Evolutionary conservation across 768 basidiomycete genomes (phyloP), one percentile per base, ranked within the genome.

Genomic region (Lactarius quietus): DNA sequence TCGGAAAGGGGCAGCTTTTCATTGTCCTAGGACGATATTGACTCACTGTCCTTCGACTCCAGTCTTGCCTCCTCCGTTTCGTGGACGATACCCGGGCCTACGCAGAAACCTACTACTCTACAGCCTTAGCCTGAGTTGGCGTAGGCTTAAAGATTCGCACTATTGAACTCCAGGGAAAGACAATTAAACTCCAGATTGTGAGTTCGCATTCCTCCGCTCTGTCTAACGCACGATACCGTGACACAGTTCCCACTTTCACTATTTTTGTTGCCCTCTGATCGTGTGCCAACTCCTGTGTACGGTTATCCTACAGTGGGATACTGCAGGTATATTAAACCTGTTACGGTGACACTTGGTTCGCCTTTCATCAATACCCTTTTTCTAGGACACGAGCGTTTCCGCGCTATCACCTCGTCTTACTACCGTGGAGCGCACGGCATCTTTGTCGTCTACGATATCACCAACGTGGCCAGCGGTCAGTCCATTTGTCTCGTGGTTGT

Each of bases 71-170:
- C 68, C 83, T 93, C 70, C 93, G 93, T 75, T 94, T 94, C 73
- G 91, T 91, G 67, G 96, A 98, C 78, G 96, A 98, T 77, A 92
- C 94, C n/a, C n/a, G n/a, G n/a, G n/a, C n/a, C 58, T 98, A 95
- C 83, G 97, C 96, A 59, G 94, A 96, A 76, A 93, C 91, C 89
- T 65, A 98, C 96, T n/a, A n/a, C n/a, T n/a, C n/a, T n/a, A n/a
- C n/a, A n/a, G n/a, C n/a, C n/a, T n/a, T n/a, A n/a, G n/a, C n/a
- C n/a, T n/a, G n/a, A 45, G 98, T 98, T 77, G 97, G 97, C 70
- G 94, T 98, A 64, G 95, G 97, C 81, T 97, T 97, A 81, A 96
- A 95, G 89, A 98, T 98, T 80, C 86, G 96, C 67, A 98, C 96
- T 39, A 98, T 98, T 78, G 96, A 98, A 76, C 83, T 98, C 61